phyloP scores from a whole-genome alignment of 108 stramenopile species.

The Nitzschia sp. region DNA sequence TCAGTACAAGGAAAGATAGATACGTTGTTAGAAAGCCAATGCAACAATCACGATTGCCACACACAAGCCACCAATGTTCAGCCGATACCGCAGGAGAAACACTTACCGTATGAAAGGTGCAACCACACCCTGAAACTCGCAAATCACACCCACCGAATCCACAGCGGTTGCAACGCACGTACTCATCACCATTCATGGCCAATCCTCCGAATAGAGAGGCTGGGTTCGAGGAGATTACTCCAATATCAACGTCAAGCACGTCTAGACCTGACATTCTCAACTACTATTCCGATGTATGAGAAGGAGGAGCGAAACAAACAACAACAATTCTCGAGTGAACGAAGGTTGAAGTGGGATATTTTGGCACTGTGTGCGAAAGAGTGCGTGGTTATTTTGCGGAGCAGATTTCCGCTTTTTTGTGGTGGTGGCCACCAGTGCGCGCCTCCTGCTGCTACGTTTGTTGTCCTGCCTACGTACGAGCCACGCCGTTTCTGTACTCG shows the following conservation, averaged over 20 bases:
- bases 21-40: not conserved
- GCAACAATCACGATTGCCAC: not conserved
- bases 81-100: conserved; percentile 2
- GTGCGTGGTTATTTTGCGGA: no score
- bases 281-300: not conserved
- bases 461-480: no score
- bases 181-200: conserved; percentile 58
- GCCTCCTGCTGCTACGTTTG: no score
- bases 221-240: conserved; percentile 33
- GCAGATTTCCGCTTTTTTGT: no score
- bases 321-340: no score
- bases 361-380: no score
- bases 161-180: conserved; percentile 60
- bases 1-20: not conserved
- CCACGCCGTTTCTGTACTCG: no score
- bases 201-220: conserved; percentile 40
- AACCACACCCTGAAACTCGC: conserved; percentile 58
- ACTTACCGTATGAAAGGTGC: conserved; percentile 53
- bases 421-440: no score
- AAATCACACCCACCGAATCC: conserved; percentile 70
- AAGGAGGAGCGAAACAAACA: not conserved
- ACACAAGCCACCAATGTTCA: not conserved
- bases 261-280: conserved; percentile 22
- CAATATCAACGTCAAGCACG: conserved; percentile 36
- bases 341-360: no score